Evolutionary conservation across 495 filamentous ascomycete species (phyloP).

Genomic region (Talaromyces liani): DNA sequence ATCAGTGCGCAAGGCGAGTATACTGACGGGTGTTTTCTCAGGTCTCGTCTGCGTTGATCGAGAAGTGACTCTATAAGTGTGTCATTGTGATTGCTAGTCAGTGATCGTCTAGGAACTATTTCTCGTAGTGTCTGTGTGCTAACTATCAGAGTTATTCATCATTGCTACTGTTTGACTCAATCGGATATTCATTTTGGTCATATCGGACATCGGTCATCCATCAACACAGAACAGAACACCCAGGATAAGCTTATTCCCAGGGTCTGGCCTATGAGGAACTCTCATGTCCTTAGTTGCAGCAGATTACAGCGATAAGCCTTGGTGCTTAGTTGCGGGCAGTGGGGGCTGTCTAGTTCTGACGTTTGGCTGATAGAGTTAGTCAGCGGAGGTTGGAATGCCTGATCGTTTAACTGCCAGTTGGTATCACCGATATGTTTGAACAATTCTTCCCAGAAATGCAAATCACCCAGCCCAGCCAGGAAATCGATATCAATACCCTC

Average conservation of each 20-base stretch:
- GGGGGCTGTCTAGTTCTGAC: neutral
- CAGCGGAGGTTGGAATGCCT: neutral
- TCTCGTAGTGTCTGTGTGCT: neutral
- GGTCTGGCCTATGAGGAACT: neutral
- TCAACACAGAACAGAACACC: neutral
- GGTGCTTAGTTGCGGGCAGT: neutral
- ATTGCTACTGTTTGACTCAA: neutral
- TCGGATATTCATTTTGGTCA: neutral
- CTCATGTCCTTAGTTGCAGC: neutral
- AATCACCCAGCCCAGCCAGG: neutral
- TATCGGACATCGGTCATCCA: neutral
- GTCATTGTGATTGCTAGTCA: neutral
- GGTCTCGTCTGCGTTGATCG: neutral
- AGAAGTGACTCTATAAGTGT: neutral
- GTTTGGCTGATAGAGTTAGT: neutral
- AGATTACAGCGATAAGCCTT: neutral
- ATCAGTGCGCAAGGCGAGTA: neutral
- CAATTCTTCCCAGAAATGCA: neutral
- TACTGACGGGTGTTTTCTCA: neutral
- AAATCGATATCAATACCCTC: neutral
- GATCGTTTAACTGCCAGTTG: too few relatives aligned
- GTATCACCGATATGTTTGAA: too few relatives aligned
- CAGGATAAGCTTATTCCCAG: neutral
- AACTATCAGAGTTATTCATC: neutral
- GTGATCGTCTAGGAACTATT: neutral